These are phyloP conservation scores for Pyrus pyrifolia DNA, from an alignment of 306 rosid genomes.

Conservation along the genomic window DNA sequence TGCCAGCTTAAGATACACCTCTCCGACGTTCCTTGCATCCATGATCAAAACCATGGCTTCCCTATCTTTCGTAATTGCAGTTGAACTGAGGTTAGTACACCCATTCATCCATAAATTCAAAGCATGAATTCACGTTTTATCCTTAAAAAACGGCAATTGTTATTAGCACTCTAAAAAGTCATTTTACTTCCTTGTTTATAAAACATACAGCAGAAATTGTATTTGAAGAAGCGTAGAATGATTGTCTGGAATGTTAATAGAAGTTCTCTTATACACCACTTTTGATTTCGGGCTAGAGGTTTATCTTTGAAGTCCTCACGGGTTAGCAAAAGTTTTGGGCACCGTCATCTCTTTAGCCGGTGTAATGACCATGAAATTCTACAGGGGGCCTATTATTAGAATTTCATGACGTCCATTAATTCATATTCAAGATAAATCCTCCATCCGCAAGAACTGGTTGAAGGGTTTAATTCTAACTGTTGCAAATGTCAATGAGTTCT, in stretches of 20 bases:
- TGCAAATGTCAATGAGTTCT: conserved; percentile 1
- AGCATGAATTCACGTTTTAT: not conserved
- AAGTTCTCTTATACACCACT: not conserved
- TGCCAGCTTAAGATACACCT: conserved; percentile 65
- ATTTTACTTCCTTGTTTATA: no score
- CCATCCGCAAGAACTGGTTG: conserved; percentile 44
- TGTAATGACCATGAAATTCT: conserved; percentile 65
- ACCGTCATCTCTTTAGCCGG: conserved; percentile 58
- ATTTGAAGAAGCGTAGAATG: no score
- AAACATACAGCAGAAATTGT: no score
- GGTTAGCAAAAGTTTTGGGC: conserved; percentile 64
- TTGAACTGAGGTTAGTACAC: conserved; percentile 38
- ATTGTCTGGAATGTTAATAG: no score
- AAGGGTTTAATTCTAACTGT: conserved; percentile 78
- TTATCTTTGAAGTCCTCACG: conserved; percentile 36
- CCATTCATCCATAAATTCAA: not conserved
- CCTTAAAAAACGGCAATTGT: not conserved
- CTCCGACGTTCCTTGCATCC: conserved; percentile 68
- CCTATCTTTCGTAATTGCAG: conserved; percentile 64
- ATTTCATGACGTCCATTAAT: conserved; percentile 47
- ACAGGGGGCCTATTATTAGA: conserved; percentile 53
- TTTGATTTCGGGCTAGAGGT: conserved; percentile 36
- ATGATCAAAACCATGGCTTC: conserved; percentile 61
- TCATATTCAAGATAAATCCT: conserved; percentile 31
- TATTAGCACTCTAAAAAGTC: no score